Evolutionary conservation across 768 basidiomycete genomes (phyloP).

Genomic region (Mycena rebaudengoi): DNA sequence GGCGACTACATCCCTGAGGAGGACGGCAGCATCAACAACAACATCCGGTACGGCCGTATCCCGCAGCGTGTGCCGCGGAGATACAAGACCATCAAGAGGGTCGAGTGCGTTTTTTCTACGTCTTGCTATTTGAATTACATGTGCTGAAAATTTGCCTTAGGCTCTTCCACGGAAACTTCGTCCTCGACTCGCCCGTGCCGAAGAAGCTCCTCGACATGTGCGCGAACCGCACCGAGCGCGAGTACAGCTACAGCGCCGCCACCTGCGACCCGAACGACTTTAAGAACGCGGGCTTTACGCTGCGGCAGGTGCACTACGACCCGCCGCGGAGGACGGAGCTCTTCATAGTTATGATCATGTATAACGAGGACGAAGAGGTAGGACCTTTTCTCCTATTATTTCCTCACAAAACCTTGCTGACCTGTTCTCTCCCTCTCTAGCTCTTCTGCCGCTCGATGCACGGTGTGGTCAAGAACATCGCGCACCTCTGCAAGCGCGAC

Average conservation of each 20-base stretch:
- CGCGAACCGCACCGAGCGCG: conserved; percentile 77
- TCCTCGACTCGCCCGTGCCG: conserved; percentile 90
- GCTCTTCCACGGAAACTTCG: conserved; percentile 93
- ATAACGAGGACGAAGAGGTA: conserved; percentile 66
- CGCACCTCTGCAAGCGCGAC: conserved; percentile 86
- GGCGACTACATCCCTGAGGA: conserved; percentile 52
- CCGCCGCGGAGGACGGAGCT: conserved; percentile 91
- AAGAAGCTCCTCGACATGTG: conserved; percentile 91
- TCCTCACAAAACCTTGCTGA: conserved; percentile 13
- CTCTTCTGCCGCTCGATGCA: conserved; percentile 95
- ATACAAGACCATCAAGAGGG: conserved; percentile 93
- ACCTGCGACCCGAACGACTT: conserved; percentile 98
- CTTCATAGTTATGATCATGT: conserved; percentile 99
- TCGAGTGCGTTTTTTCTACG: conserved; percentile 64
- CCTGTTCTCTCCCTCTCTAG: conserved; percentile 62
- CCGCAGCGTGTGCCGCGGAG: conserved; percentile 90
- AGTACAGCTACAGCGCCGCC: conserved; percentile 92
- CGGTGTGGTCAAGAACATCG: conserved; percentile 94
- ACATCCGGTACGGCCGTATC: conserved; percentile 89
- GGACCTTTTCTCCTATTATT: conserved; percentile 38
- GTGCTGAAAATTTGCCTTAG: no score
- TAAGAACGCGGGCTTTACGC: conserved; percentile 79
- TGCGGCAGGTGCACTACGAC: conserved; percentile 92
- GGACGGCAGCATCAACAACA: conserved; percentile 46
- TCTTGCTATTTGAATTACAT: neutral